Percentiles rank a stretch among this genome's conserved stretches.
Evolutionary conservation across 2,329 filamentous ascomycete genomes (phyloP).

Genomic region (Pestalotiopsis fici): DNA sequence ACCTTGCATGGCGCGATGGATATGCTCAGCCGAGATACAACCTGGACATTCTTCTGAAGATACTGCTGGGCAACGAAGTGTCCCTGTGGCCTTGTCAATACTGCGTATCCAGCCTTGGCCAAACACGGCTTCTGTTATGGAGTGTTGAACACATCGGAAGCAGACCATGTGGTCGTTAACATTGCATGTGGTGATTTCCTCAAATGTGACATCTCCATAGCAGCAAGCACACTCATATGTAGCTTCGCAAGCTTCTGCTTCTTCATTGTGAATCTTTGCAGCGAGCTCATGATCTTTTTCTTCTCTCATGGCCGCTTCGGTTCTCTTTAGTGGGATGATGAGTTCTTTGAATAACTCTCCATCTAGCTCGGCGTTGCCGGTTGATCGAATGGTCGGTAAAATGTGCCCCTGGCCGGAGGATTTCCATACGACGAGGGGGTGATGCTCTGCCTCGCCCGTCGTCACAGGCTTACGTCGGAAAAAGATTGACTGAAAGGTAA

Average conservation of each 20-base stretch:
- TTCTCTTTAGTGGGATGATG: conserved; percentile 52
- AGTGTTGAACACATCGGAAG: conserved; percentile 79
- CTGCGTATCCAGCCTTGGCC: conserved; percentile 89
- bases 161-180: conserved; percentile 72
- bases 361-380: conserved; percentile 66
- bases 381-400: conserved; percentile 64
- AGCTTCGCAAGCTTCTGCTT: conserved; percentile 58
- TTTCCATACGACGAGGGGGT: conserved; percentile 65
- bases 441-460: conserved; percentile 55
- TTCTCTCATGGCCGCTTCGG: conserved; percentile 44
- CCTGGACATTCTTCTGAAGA: conserved; percentile 71
- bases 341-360: conserved; percentile 61
- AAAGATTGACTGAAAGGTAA: conserved; percentile 71
- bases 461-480: conserved; percentile 61
- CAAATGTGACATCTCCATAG: conserved; percentile 70
- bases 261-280: conserved; percentile 53
- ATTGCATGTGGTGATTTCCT: conserved; percentile 74
- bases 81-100: conserved; percentile 71
- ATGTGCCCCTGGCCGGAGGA: conserved; percentile 56
- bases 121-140: conserved; percentile 85
- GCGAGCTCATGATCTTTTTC: conserved; percentile 55
- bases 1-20: conserved; percentile 71
- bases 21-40: conserved; percentile 68
- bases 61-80: conserved; percentile 81
- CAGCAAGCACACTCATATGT: conserved; percentile 78